These are phyloP conservation scores for Pholiota microspora DNA, from an alignment of 768 basidiomycete genomes.

Conservation along the genomic window DNA sequence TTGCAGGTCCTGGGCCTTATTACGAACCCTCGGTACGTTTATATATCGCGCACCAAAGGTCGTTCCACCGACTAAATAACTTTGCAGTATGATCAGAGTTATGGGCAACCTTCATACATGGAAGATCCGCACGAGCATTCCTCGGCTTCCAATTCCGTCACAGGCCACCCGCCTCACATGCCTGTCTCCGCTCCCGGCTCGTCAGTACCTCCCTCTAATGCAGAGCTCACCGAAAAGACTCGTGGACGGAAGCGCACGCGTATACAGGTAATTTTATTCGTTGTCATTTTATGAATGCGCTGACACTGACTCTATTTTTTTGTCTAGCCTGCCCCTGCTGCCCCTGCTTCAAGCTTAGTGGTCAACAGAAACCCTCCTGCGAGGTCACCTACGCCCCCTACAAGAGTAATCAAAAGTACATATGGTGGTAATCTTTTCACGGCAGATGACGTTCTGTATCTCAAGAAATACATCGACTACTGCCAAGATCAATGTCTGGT, in stretches of 20 bases:
- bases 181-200: conserved; percentile 30
- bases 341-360: conserved; percentile 65
- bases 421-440: conserved; percentile 90
- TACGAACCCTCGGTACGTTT: conserved; percentile 53
- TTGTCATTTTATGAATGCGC: conserved; percentile 3
- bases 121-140: conserved; percentile 38
- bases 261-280: conserved; percentile 40
- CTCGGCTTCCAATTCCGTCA: conserved; percentile 19
- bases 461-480: conserved; percentile 88
- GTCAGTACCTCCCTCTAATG: conserved; percentile 12
- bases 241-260: conserved; percentile 73
- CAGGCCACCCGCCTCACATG: conserved; percentile 16
- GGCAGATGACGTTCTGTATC: conserved; percentile 75
- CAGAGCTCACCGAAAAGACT: conserved; percentile 37
- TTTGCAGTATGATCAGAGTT: conserved; percentile 49
- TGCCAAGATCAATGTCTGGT: conserved; percentile 87
- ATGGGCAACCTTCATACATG: conserved; percentile 43
- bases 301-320: conserved; percentile 4
- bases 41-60: background rate
- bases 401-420: conserved; percentile 82
- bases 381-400: conserved; percentile 82
- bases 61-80: background rate
- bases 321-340: conserved; percentile 56
- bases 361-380: conserved; percentile 66
- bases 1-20: conserved; percentile 45